Conservation (phyloP, 2,329 filamentous ascomycete genomes). For the Niveomyces coronatus region DNA sequence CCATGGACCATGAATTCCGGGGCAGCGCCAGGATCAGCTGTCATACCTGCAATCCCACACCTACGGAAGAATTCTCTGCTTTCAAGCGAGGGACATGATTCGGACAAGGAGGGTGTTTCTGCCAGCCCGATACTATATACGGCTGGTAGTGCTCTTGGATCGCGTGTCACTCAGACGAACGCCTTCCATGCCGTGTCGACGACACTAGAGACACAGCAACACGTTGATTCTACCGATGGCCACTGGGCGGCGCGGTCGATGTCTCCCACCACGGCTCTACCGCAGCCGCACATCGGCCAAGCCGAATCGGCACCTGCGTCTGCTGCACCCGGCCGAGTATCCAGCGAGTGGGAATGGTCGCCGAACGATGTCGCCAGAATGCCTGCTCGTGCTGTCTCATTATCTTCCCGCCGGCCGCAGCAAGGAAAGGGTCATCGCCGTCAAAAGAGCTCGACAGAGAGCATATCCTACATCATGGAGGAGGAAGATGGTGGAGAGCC, state of each 20-base stretch:
- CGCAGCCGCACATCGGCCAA: neutral
- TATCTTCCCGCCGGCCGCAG: too few species aligned
- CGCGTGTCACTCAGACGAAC: neutral
- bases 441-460: conserved; percentile 51
- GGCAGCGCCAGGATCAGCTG: conserved; percentile 6
- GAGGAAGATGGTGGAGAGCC: conserved; percentile 49
- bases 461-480: conserved; percentile 57
- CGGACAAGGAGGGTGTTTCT: conserved; percentile 34
- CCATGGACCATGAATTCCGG: conserved; percentile 22
- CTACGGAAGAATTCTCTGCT: conserved; percentile 39
- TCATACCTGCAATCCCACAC: conserved; percentile 20
- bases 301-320: conserved; percentile 9
- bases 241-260: conserved; percentile 8
- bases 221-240: conserved; percentile 3
- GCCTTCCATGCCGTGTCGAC: neutral
- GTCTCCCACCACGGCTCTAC: neutral
- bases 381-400: neutral
- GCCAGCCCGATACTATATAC: conserved; percentile 43
- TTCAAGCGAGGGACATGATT: conserved; percentile 38
- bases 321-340: neutral
- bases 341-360: conserved; percentile 8
- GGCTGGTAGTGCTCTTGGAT: conserved; percentile 20
- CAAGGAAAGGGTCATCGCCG: conserved; percentile 30
- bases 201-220: neutral
- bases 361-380: neutral